Percentiles rank a stretch among this genome's conserved stretches.
phyloP scores from a whole-genome alignment of 1,284 basidiomycete genomes.

The Cystobasidiaceae sp. region DNA sequence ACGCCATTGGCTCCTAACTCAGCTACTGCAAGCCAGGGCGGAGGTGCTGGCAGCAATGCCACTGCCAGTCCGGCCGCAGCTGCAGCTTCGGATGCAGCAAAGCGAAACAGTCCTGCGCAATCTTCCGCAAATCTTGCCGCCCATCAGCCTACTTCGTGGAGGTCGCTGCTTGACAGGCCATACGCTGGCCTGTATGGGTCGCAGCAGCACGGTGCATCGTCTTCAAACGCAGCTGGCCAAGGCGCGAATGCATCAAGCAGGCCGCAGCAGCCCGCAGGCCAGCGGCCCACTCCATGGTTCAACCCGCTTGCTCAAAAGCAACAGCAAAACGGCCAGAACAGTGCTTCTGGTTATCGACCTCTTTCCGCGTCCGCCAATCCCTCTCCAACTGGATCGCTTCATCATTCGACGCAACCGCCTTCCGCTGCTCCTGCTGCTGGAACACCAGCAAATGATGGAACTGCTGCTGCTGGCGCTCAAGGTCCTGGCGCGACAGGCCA shows the following conservation, averaged over 20 bases:
- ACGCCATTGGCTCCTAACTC: background rate
- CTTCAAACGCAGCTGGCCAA: background rate
- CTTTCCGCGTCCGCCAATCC: background rate
- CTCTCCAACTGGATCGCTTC: background rate
- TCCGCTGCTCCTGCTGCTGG: background rate
- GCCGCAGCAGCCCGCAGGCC: background rate
- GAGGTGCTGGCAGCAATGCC: background rate
- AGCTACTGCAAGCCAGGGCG: background rate
- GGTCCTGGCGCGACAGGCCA: background rate
- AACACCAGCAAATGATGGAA: background rate
- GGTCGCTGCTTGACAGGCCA: slow-evolving; percentile 4
- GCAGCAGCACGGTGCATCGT: background rate
- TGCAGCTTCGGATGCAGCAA: background rate
- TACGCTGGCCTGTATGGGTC: background rate
- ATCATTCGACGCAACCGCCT: background rate
- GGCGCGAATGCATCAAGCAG: background rate
- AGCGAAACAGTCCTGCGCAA: background rate
- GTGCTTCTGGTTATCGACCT: background rate
- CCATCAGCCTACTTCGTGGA: background rate
- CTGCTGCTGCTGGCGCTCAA: too few relatives aligned
- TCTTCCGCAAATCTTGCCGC: background rate
- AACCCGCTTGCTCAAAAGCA: slow-evolving; percentile 10
- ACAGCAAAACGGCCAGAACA: background rate
- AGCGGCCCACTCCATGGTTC: slow-evolving; percentile 6
- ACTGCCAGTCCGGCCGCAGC: background rate